Evolutionary conservation across 495 filamentous ascomycete genomes (phyloP), one percentile per base, ranked within the genome.

Genomic region (Annulohypoxylon stygium): DNA sequence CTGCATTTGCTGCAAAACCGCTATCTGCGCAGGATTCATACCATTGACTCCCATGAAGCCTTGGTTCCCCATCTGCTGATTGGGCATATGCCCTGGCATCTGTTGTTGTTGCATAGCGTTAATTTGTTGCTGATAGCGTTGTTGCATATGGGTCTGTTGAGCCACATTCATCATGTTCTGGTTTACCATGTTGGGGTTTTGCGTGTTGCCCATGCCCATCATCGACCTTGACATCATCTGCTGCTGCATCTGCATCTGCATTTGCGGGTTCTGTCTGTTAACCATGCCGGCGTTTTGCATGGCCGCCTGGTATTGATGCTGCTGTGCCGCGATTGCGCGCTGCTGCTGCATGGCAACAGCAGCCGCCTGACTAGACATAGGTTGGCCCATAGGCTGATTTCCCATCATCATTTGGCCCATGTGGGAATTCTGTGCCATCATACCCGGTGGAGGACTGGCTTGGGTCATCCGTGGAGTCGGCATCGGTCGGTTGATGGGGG

Each of bases 391-490:
- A 50, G 79, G 76, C 71, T 87, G 84, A 34, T 86, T 84, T 58
- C 81, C 85, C 77, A 89, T 84, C 67, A 88, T 83, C 76, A 88
- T 85, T 60, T 78, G 88, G 55, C 81, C 82, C 81, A 90, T 87
- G 50, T 89, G 83, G 4, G 88, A 88, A 3, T 85, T 88, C 48
- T 87, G 85, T 12, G 86, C 80, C 82, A 92, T 88, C 61, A 85
- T 85, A 20, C 83, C 82, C 48, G 88, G 87, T 14, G 84, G 85
- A 33, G 92, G 90, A 75, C 91, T 95, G 39, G 86, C 88, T 74
- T 93, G 92, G 43, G 81, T 85, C 86, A 93, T 90, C 10, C 92
- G 88, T 67, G 91, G 90, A 12, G 89, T 92, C 8, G 91, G 89
- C 23, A 91, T 92, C 9, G 82, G 82, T 67, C 90, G 89, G 78